Evolutionary conservation across 106 monocot genomes (phyloP).

Genomic region (Dendrobium nobile): DNA sequence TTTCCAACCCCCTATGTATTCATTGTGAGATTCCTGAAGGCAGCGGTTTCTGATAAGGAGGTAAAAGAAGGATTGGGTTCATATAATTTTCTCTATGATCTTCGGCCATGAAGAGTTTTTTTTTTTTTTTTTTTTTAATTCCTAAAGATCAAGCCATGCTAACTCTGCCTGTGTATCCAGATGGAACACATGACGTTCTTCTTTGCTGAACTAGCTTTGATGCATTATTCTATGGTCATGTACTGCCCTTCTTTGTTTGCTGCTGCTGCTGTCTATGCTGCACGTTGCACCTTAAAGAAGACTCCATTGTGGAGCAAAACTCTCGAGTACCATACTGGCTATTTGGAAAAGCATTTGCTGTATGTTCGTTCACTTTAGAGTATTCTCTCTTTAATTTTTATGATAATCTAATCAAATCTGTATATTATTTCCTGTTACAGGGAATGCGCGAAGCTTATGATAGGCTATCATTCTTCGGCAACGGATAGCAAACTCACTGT

Average conservation of each 20-base stretch:
- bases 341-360: constrained; percentile 37
- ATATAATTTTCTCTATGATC: too few species aligned
- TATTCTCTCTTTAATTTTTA: background rate
- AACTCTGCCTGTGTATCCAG: constrained; percentile 4
- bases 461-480: constrained; percentile 25
- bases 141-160: too few species aligned
- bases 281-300: constrained; percentile 45
- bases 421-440: constrained; percentile 13
- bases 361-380: constrained; percentile 9
- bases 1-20: constrained; percentile 68
- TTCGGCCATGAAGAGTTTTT: background rate
- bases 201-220: constrained; percentile 54
- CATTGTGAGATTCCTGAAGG: constrained; percentile 51
- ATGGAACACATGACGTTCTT: constrained; percentile 62
- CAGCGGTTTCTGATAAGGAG: constrained; percentile 39
- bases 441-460: constrained; percentile 26
- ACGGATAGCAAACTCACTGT: constrained; percentile 41
- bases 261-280: constrained; percentile 57
- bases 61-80: constrained; percentile 7
- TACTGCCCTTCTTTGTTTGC: constrained; percentile 49
- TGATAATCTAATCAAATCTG: background rate
- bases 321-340: constrained; percentile 43
- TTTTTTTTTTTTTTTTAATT: too few species aligned
- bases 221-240: constrained; percentile 39
- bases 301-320: constrained; percentile 51